phyloP scores from a whole-genome alignment of 2,329 filamentous ascomycete genomes.

The Ophiostoma piceae region DNA sequence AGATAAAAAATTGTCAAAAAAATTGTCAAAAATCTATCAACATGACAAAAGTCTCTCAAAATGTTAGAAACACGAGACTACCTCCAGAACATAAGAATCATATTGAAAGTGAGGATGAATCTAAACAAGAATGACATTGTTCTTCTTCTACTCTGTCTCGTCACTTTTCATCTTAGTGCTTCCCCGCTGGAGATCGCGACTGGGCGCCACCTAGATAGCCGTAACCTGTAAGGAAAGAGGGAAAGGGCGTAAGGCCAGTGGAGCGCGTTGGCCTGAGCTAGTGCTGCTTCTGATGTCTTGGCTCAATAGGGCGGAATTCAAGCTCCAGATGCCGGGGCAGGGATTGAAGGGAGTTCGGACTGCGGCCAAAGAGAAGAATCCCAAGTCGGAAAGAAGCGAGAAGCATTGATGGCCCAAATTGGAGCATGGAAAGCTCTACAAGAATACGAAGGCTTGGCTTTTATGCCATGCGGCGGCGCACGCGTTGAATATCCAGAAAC shows the following conservation, averaged over 20 bases:
- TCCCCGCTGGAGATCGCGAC: neutral
- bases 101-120: no score
- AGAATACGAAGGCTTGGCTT: constrained; percentile 1
- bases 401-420: neutral
- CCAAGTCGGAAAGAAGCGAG: neutral
- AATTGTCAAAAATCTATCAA: no score
- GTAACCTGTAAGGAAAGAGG: no score
- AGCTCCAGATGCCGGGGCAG: neutral
- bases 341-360: neutral
- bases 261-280: neutral
- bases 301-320: neutral
- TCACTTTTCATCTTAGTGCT: neutral
- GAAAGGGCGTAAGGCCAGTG: neutral
- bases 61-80: no score
- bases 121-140: no score
- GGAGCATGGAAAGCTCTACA: neutral
- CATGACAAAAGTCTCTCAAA: no score
- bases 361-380: neutral
- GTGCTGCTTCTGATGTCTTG: neutral
- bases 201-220: neutral
- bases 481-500: neutral
- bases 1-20: no score
- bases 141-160: neutral
- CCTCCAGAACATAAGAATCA: no score
- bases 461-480: neutral